A percentile compares a stretch with the other conserved stretches of the same genome.
These are phyloP conservation scores for Neocucurbitaria cava DNA, from an alignment of 2,329 filamentous ascomycete species.

Conservation along the genomic window DNA sequence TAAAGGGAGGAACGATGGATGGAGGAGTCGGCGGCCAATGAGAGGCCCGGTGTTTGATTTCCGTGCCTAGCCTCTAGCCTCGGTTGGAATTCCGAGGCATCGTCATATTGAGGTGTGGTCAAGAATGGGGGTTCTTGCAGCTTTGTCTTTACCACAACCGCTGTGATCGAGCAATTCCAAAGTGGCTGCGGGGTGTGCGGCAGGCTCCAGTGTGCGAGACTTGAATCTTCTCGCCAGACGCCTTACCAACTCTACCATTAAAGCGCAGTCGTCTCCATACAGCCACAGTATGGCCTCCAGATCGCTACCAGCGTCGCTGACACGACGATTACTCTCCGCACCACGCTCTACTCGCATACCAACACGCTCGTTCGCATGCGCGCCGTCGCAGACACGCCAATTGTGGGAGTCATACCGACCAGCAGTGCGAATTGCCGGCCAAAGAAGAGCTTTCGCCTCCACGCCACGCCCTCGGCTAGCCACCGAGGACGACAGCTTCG, in stretches of 20 bases:
- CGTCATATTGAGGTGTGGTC: conserved; percentile 25
- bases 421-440: conserved; percentile 46
- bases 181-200: conserved; percentile 1
- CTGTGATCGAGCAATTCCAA: conserved; percentile 8
- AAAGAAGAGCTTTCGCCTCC: conserved; percentile 45
- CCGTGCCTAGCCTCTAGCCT: conserved; percentile 38
- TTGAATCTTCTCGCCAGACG: neutral
- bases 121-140: conserved; percentile 23
- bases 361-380: conserved; percentile 26
- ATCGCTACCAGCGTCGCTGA: conserved; percentile 34
- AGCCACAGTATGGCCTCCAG: conserved; percentile 40
- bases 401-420: conserved; percentile 36
- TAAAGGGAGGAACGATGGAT: neutral
- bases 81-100: conserved; percentile 25
- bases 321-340: conserved; percentile 34
- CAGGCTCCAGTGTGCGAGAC: conserved; percentile 1
- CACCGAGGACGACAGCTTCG: conserved; percentile 51
- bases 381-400: conserved; percentile 19
- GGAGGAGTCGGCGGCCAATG: conserved; percentile 25
- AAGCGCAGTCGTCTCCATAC: conserved; percentile 7
- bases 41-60: conserved; percentile 24
- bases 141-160: conserved; percentile 13
- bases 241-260: neutral
- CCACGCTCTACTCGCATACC: conserved; percentile 25
- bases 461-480: conserved; percentile 40